Conservation (phyloP, 306 rosid species). For the Sicyos baderoa region DNA sequence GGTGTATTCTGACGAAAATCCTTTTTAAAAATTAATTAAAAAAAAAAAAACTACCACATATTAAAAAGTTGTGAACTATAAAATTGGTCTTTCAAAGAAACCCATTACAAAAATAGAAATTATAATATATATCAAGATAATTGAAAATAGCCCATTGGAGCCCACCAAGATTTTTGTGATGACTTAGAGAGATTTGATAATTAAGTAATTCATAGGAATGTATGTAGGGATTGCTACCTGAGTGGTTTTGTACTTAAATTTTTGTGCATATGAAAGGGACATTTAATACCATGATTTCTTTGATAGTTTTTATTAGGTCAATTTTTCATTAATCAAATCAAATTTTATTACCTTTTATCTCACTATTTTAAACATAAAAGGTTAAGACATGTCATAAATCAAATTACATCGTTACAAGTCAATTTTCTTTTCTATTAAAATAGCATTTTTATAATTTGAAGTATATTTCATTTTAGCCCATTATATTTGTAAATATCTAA, state of each 20-base stretch:
- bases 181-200: neutral
- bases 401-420: neutral
- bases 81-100: neutral
- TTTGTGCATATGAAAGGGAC: neutral
- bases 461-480: too few species aligned
- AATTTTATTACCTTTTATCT: neutral
- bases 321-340: neutral
- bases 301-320: neutral
- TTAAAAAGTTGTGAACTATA: neutral
- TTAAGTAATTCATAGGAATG: neutral
- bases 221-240: neutral
- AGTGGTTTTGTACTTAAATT: neutral
- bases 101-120: neutral
- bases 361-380: neutral
- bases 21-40: too few species aligned
- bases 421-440: neutral
- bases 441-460: too few species aligned
- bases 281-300: neutral
- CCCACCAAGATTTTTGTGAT: slow-evolving; percentile 15
- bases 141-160: neutral
- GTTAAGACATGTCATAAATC: neutral
- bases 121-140: neutral
- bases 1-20: too few species aligned
- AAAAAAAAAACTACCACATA: too few species aligned
- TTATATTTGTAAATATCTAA: too few species aligned